Conservation (phyloP, 176 grass and related monocot species). For the Juncus inflexus region DNA sequence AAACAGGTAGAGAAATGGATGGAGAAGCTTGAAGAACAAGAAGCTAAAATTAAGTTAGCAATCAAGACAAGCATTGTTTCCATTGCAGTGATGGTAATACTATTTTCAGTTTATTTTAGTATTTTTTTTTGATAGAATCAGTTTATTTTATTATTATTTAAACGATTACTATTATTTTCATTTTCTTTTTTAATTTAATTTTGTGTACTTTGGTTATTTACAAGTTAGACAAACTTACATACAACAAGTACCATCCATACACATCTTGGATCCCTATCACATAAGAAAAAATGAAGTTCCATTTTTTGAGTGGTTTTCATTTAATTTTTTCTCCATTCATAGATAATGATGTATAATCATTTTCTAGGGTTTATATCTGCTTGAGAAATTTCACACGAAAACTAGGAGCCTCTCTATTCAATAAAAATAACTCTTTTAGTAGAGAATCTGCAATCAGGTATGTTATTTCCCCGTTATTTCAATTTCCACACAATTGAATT, state of each 20-base stretch:
- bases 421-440: too few relatives aligned
- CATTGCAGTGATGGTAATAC: conserved; percentile 32
- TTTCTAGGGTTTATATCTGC: too few relatives aligned
- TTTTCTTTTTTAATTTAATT: conserved; percentile 17
- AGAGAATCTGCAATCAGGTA: too few relatives aligned
- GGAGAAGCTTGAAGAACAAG: conserved; percentile 54
- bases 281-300: conserved; percentile 26
- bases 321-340: too few relatives aligned
- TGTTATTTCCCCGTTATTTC: too few relatives aligned
- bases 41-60: conserved; percentile 36
- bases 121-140: too few relatives aligned
- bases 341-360: too few relatives aligned
- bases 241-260: conserved; percentile 66
- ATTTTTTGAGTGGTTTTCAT: too few relatives aligned
- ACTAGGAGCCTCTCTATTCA: too few relatives aligned
- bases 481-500: too few relatives aligned
- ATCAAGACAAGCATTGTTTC: conserved; percentile 47
- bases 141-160: conserved; percentile 1
- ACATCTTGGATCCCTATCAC: conserved; percentile 80
- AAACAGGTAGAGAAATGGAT: conserved; percentile 45
- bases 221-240: conserved; percentile 64
- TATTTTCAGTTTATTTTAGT: too few relatives aligned
- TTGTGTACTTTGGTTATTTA: conserved; percentile 53
- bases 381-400: too few relatives aligned
- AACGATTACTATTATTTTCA: not conserved